Base-by-base conservation (phyloP, 1,139 yeast species). In the Scheffersomyces lignicola region DNA sequence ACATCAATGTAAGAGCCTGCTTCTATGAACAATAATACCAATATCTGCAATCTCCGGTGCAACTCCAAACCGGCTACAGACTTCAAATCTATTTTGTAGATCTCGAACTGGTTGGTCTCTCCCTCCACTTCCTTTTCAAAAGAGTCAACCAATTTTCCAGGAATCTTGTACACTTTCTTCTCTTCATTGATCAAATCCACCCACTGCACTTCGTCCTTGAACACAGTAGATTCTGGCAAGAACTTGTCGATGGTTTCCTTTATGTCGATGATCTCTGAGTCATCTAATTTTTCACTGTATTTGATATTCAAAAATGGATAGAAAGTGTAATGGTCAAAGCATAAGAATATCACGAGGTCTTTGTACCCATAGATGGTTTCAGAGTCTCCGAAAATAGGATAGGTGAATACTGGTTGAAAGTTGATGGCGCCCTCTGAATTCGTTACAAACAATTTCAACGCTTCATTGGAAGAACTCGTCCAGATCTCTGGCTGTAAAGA, bases 1-100 rank as follows among this genome's bases (percentile, higher is more conserved):
- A 72, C 69, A 52, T 90, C 97, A 42, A 94, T 88, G 51, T 78
- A 87, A 2, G 95, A 81, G 1, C 97, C 98, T 0, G 96, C 97
- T 57, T 92, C 99, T 49, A 92, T 92, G 62, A 83, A 89, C 15
- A 92, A 65, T 31, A 90, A 63, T 15, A 87, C 86, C 48, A 92
- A 75, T 2, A 90, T 78, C 50, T 88, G 95, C 45, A 89, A 69
- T 42, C 97, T 65, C 37, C 71, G 65, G 48, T 83, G 88, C 34
- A 89, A 58, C 42, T 75, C 79, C 27, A 67, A 51, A 2, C 82
- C 79, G 2, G 51, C 49, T 0, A 54, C 57, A 15, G 60, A 63
- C 7, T 52, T 46, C 38, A 80, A 56, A 31, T 72, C 57, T 24
- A 80, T 56, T 45, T 67, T 51, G 43, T 58, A 70, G 11, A 71